phyloP scores from a whole-genome alignment of 1,284 basidiomycete genomes.

The Ustilago hordei region DNA sequence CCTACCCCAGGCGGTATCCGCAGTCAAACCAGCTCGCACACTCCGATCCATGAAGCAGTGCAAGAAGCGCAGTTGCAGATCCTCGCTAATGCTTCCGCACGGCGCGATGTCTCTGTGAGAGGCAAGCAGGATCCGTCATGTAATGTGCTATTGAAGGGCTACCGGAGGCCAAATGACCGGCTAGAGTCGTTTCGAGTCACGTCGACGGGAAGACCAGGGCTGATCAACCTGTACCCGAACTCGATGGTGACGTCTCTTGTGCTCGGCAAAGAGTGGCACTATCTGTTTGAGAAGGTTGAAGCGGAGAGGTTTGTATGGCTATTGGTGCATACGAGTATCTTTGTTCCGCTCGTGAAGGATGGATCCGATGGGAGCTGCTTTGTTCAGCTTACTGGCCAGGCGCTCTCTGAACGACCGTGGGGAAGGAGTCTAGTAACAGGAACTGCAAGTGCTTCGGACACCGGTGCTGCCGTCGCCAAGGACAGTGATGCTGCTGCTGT shows the following conservation, averaged over 20 bases:
- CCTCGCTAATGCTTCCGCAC: conserved; percentile 15
- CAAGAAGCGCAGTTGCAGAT: conserved; percentile 47
- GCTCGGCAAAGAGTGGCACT: conserved; percentile 76
- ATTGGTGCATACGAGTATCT: conserved; percentile 79
- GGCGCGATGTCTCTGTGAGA: background rate
- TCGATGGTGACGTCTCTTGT: conserved; percentile 79
- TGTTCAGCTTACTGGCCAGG: conserved; percentile 81
- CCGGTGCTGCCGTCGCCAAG: background rate
- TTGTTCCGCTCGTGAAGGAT: conserved; percentile 75
- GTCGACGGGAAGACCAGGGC: conserved; percentile 56
- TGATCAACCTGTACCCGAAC: conserved; percentile 79
- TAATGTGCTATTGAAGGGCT: conserved; percentile 77
- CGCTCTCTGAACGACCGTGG: conserved; percentile 72
- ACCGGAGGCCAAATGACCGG: conserved; percentile 73
- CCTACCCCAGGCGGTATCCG: background rate
- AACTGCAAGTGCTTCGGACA: background rate
- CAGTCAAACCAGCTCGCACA: conserved; percentile 1
- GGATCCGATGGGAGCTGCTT: conserved; percentile 76
- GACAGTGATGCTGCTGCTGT: background rate
- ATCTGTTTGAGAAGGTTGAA: conserved; percentile 77
- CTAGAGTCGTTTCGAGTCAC: conserved; percentile 26
- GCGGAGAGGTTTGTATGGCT: conserved; percentile 79
- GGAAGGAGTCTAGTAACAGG: background rate
- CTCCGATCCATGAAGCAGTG: conserved; percentile 33
- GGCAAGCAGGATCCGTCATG: conserved; percentile 10